A percentile compares a stretch with the other conserved stretches of the same genome.
Conservation (phyloP, 306 rosid species). For the Dalbergia cochinchinensis region DNA sequence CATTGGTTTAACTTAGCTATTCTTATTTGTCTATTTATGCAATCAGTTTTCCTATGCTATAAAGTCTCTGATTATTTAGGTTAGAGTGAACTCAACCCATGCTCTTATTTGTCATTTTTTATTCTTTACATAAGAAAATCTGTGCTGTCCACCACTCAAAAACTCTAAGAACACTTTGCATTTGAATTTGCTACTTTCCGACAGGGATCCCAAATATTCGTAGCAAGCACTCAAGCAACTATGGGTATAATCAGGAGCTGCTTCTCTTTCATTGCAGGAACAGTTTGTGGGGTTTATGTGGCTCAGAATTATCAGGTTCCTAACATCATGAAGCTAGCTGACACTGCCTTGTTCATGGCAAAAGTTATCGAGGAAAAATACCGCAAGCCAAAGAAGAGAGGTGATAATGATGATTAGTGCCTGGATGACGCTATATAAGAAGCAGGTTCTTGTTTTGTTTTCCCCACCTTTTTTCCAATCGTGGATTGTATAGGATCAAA, state of each 20-base stretch:
- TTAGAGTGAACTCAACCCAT: background rate
- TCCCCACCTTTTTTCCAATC: background rate
- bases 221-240: slow-evolving; percentile 32
- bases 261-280: slow-evolving; percentile 82
- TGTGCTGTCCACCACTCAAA: slow-evolving; percentile 5
- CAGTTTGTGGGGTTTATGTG: slow-evolving; percentile 68
- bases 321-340: slow-evolving; percentile 68
- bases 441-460: slow-evolving; percentile 46
- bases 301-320: slow-evolving; percentile 93
- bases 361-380: slow-evolving; percentile 67
- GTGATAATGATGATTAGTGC: slow-evolving; percentile 47
- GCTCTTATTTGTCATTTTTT: too few relatives aligned
- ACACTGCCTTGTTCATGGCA: slow-evolving; percentile 68
- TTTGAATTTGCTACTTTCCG: slow-evolving; percentile 29
- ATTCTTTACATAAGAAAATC: too few relatives aligned
- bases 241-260: slow-evolving; percentile 88
- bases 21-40: too few relatives aligned
- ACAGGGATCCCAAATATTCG: slow-evolving; percentile 33
- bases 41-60: background rate
- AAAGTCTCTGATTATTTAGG: background rate
- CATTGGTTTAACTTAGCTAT: background rate
- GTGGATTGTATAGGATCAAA: slow-evolving; percentile 33
- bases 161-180: background rate
- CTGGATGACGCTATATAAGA: slow-evolving; percentile 4
- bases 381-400: slow-evolving; percentile 72